Evolutionary conservation across 805 yeast species (phyloP).

Genomic region (Blastobotrys americana): DNA sequence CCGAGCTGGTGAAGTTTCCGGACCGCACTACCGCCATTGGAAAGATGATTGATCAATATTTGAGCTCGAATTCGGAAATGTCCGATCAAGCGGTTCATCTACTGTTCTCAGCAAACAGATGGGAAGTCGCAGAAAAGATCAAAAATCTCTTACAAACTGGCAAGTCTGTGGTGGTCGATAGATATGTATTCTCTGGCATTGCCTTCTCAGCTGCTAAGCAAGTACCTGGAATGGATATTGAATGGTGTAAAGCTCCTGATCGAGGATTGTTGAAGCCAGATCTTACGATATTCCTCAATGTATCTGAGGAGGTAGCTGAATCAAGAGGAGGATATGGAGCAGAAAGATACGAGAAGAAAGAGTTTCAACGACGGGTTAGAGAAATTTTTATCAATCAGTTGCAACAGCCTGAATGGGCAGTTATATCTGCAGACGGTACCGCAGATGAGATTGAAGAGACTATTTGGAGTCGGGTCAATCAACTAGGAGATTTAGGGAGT

Average conservation of each 20-base stretch:
- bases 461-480: slow-evolving; percentile 25
- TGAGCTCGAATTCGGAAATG: slow-evolving; percentile 42
- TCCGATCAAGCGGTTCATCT: slow-evolving; percentile 81
- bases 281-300: slow-evolving; percentile 64
- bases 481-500: too few species aligned
- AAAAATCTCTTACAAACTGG: slow-evolving; percentile 44
- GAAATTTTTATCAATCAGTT: slow-evolving; percentile 37
- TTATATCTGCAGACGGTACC: slow-evolving; percentile 53
- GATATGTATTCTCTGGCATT: slow-evolving; percentile 88
- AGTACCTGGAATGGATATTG: slow-evolving; percentile 42
- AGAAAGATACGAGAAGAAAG: slow-evolving; percentile 78
- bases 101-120: slow-evolving; percentile 84
- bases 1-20: slow-evolving; percentile 69
- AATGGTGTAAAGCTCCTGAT: slow-evolving; percentile 83
- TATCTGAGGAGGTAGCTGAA: slow-evolving; percentile 40
- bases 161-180: slow-evolving; percentile 58
- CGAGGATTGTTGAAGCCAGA: slow-evolving; percentile 84
- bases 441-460: slow-evolving; percentile 48
- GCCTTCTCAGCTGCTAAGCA: slow-evolving; percentile 84
- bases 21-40: slow-evolving; percentile 83
- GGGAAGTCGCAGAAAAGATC: slow-evolving; percentile 66
- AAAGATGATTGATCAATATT: slow-evolving; percentile 61
- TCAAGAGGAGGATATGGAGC: slow-evolving; percentile 79
- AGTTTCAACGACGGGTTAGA: slow-evolving; percentile 70
- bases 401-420: slow-evolving; percentile 34